A percentile compares a stretch with the other conserved stretches of the same genome.
phyloP scores from a whole-genome alignment of 2,329 filamentous ascomycete genomes.

The Pseudogymnoascus sp. region DNA sequence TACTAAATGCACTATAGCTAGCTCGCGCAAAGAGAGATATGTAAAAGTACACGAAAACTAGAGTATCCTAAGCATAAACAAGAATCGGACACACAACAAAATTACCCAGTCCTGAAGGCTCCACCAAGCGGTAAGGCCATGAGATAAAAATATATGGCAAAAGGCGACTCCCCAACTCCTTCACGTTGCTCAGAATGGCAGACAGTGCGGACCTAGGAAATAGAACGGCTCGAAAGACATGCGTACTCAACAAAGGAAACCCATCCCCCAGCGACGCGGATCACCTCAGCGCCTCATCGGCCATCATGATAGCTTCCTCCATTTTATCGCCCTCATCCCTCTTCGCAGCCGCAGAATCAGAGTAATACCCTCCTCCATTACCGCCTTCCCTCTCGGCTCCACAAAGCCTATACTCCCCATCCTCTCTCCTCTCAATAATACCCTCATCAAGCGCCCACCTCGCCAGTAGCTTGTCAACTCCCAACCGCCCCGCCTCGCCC shows the following conservation, averaged over 20 bases:
- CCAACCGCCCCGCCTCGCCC: conserved; percentile 49
- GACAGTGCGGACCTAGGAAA: not conserved
- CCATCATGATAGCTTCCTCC: conserved; percentile 15
- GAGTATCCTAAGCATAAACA: conserved; percentile 1
- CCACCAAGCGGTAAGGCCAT: not conserved
- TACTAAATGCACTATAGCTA: not conserved
- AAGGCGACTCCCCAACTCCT: not conserved
- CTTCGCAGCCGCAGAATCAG: conserved; percentile 20
- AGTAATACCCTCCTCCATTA: conserved; percentile 25
- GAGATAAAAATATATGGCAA: not conserved
- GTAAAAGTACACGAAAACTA: conserved; percentile 4
- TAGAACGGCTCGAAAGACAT: conserved; percentile 2
- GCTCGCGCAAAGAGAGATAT: not conserved
- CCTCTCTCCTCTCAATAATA: conserved; percentile 51
- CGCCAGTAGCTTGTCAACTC: conserved; percentile 49
- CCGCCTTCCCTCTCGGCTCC: conserved; percentile 33
- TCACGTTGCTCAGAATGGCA: not conserved
- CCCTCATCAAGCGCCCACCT: conserved; percentile 56
- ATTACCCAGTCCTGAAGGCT: not conserved
- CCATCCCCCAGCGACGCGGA: not conserved
- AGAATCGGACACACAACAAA: not conserved
- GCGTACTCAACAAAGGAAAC: not conserved
- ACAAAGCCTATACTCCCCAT: conserved; percentile 50
- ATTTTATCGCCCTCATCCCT: conserved; percentile 21
- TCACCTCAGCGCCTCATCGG: conserved; percentile 16